Base-by-base conservation (phyloP, 345 rosid species). In the Eucalyptus cloeziana region DNA sequence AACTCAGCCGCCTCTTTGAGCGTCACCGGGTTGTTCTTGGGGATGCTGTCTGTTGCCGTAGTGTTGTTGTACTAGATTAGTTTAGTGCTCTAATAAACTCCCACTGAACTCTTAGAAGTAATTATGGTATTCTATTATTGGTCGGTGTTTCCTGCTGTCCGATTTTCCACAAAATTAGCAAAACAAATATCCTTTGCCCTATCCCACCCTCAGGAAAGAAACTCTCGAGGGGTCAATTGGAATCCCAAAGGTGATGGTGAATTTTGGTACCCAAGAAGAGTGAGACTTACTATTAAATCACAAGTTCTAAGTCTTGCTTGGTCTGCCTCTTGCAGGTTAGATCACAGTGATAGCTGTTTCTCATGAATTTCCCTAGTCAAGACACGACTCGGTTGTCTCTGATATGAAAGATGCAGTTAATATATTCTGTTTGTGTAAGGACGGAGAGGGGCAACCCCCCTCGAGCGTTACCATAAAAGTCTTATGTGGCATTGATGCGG, bases 1-100 rank as follows among this genome's bases (percentile, higher is more conserved):
- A 93, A 50, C 87, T 93, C 96, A 2, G 95, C 97, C 7, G 47
- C 91, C 67, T 90, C 94, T 25, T 51, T 93, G 4, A 88, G 92
- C 10, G 86, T 89, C 51, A 85, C 95, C 6, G 91, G 93, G 45
- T 31, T 93, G 19, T 83, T 88, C 12, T 86, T 91, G 27, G 87
- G 92, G 30, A 58, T 93, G 62, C 86, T 92, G 85, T 89, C 91
- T 7, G 49, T 90, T 10, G 62, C 90, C 44, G 90, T 91, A 86
- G 94, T 87, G 87, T 87, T 95, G 15, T 88, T 92, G 91, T 92
- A 87, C 45, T 94, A 93, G 90, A 87, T 44, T 64, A 33, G 54
- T 50, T 52, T 52, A 52, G 24, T 17, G 56, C 19, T 52, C 9
- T 22, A 52, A 17, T 52, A 52, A 52, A 52, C 22, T 52, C 22